phyloP scores from a whole-genome alignment of 1,139 yeast species.

The Geotrichum candidum region DNA sequence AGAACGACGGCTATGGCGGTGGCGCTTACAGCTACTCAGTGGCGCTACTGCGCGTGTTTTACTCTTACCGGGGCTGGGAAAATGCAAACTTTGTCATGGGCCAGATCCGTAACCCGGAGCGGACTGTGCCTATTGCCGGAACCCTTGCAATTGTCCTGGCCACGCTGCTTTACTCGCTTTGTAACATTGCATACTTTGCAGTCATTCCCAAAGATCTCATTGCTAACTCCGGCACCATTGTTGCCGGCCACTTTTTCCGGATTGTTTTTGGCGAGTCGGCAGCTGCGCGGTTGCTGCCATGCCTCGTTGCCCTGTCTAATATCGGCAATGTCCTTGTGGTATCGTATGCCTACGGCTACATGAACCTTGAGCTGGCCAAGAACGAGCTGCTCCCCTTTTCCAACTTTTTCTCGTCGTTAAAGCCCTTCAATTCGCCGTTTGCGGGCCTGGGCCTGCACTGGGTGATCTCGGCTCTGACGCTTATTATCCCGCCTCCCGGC shows the following conservation, averaged over 20 bases:
- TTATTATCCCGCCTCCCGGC: constrained; percentile 65
- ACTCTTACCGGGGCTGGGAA: constrained; percentile 62
- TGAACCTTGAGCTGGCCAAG: constrained; percentile 66
- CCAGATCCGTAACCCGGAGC: constrained; percentile 65
- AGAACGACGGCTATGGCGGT: constrained; percentile 31
- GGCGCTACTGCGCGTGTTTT: constrained; percentile 52
- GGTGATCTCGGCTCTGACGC: constrained; percentile 45
- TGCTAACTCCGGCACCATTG: constrained; percentile 57
- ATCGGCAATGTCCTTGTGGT: constrained; percentile 75
- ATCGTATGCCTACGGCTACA: constrained; percentile 67
- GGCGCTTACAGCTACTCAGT: constrained; percentile 39
- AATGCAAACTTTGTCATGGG: constrained; percentile 78
- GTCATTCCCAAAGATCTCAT: constrained; percentile 69
- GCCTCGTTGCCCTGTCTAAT: constrained; percentile 64
- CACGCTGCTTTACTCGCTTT: constrained; percentile 58
- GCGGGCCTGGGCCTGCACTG: constrained; percentile 50
- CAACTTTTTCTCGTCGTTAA: constrained; percentile 43
- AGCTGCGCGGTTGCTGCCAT: constrained; percentile 56
- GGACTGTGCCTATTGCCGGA: constrained; percentile 63
- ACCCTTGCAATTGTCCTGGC: constrained; percentile 59
- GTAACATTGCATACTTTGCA: constrained; percentile 65
- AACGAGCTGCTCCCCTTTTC: constrained; percentile 72
- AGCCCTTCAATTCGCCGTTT: constrained; percentile 50
- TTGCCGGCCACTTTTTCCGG: constrained; percentile 70
- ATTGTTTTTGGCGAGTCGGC: constrained; percentile 58